Evolutionary conservation across 345 rosid genomes (phyloP), one percentile per base, ranked within the genome.

Genomic region (Laguncularia racemosa): DNA sequence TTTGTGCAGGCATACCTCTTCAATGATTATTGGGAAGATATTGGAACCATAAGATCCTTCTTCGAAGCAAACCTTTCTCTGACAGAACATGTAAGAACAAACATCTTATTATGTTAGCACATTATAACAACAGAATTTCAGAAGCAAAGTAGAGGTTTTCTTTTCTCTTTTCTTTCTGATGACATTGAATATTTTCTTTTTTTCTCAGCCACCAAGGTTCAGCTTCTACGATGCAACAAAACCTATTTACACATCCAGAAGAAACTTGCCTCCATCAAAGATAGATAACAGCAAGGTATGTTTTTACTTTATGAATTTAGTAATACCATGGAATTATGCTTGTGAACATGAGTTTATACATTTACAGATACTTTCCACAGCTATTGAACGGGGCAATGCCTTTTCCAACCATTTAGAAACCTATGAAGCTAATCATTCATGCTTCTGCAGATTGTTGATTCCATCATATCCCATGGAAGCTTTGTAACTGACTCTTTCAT

Each of bases 11-110:
- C 98, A 59, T 86, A 81, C 70, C 84, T 92, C 66, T 92, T 92
- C 68, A 86, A 92, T 59, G 96, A 88, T 63, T 92, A 92, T 60
- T 89, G 98, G 96, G 95, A 92, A 76, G 98, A 92, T 64, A 92
- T 92, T 45, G 96, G 98, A 68, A 92, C 96, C 11, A 86, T 92
- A 80, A 74, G 92, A 81, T 92, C 98, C 57, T 92, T 89, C 84
- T 92, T 92, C 51, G 82, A 81, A 66, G 96, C 95, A 66, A 92
- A 89, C 70, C 95, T 92, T 59, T 95, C 96, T 56, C 89, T 92
- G 57, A 86, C 96, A 18, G 89, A 76, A 65, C 95, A 92, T 77
- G 98, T 92, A 78, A 81, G 85, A 61, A 48, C 17, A 55, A 38
- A 12, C 52, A 48, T 13, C 16, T 20, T 15, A 12, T 21, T 16